These are phyloP conservation scores for Penicillium oxalicum DNA, from an alignment of 2,329 filamentous ascomycete species.

Conservation along the genomic window DNA sequence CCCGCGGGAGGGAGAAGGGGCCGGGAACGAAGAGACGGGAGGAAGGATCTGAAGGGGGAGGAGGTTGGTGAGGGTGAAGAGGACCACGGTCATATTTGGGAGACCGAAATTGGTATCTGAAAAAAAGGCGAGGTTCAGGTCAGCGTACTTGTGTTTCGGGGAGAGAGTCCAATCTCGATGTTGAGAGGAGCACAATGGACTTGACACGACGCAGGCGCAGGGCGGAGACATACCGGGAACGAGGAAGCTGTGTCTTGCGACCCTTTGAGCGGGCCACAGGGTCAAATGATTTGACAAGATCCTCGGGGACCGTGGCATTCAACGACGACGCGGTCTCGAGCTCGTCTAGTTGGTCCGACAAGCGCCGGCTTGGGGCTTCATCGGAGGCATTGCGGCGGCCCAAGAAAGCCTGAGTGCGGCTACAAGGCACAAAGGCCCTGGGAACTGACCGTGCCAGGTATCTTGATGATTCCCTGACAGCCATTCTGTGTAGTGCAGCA, in stretches of 20 bases:
- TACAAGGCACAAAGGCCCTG: constrained; percentile 28
- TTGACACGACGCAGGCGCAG: not conserved
- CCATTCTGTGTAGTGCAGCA: constrained; percentile 28
- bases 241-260: constrained; percentile 42
- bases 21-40: constrained; percentile 86
- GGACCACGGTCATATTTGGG: constrained; percentile 94
- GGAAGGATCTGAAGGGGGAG: constrained; percentile 74
- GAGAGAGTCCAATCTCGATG: not conserved
- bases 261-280: constrained; percentile 44
- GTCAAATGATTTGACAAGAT: constrained; percentile 45
- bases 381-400: constrained; percentile 45
- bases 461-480: constrained; percentile 36
- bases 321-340: constrained; percentile 47
- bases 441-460: constrained; percentile 36
- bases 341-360: constrained; percentile 34
- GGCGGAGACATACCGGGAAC: constrained; percentile 45
- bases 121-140: not conserved
- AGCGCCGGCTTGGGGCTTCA: constrained; percentile 29
- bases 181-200: not conserved
- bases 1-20: constrained; percentile 79
- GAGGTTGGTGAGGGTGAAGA: constrained; percentile 86
- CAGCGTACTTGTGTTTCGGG: not conserved
- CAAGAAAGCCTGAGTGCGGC: constrained; percentile 27
- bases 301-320: constrained; percentile 32
- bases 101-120: constrained; percentile 87